These are phyloP conservation scores for Lecanosticta acicola DNA, from an alignment of 2,329 filamentous ascomycete genomes.

Conservation along the genomic window DNA sequence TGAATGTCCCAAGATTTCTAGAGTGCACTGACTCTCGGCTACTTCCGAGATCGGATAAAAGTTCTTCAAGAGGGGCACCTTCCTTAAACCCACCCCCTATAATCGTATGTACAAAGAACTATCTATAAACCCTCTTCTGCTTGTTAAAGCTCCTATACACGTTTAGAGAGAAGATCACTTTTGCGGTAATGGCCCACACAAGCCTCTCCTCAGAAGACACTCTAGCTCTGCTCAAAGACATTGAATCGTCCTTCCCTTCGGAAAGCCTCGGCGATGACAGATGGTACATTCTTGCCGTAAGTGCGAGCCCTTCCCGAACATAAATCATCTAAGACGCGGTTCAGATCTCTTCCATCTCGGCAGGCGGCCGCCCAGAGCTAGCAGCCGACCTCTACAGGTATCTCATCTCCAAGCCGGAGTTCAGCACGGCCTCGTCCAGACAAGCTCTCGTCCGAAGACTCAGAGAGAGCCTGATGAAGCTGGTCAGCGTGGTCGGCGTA, in stretches of 20 bases:
- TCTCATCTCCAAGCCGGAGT: slow-evolving; percentile 47
- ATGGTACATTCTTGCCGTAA: slow-evolving; percentile 38
- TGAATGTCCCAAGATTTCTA: no score
- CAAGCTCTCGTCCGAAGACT: slow-evolving; percentile 47
- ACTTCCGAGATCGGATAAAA: no score
- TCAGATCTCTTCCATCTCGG: slow-evolving; percentile 41
- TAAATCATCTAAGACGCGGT: slow-evolving; percentile 18
- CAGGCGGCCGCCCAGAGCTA: slow-evolving; percentile 48
- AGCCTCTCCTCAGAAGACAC: slow-evolving; percentile 38
- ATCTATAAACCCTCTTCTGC: no score
- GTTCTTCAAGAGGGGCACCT: no score
- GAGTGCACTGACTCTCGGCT: no score
- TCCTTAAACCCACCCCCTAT: no score
- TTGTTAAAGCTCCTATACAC: no score
- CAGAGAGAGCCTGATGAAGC: slow-evolving; percentile 56
- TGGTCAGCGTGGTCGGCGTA: slow-evolving; percentile 54
- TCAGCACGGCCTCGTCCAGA: slow-evolving; percentile 40
- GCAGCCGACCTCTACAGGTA: slow-evolving; percentile 52
- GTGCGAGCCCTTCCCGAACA: slow-evolving; percentile 10
- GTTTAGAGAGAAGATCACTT: no score
- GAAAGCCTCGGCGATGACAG: slow-evolving; percentile 39
- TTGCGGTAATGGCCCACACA: slow-evolving; percentile 20
- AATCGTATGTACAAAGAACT: no score
- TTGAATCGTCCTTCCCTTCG: slow-evolving; percentile 42
- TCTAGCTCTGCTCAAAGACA: slow-evolving; percentile 36